Percentiles rank a stretch among this genome's conserved stretches.
Conservation (phyloP, 805 yeast species). For the Yarrowia porcina region DNA sequence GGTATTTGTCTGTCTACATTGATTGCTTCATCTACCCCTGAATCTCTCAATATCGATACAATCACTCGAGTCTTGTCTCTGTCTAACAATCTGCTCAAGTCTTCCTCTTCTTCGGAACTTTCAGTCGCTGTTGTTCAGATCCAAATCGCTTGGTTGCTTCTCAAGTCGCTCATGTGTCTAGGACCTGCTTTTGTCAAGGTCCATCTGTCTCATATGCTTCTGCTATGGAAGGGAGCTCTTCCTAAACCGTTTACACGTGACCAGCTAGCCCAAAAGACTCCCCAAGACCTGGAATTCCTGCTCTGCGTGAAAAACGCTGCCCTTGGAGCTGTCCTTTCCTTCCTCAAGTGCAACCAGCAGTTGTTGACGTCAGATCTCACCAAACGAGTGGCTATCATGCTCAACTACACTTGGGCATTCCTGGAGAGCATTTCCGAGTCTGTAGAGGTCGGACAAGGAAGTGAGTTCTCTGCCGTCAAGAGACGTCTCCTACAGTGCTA, state of each 20-base stretch:
- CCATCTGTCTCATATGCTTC: slow-evolving; percentile 56
- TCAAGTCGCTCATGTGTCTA: slow-evolving; percentile 61
- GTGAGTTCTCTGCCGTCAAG: neutral
- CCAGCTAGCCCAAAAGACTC: slow-evolving; percentile 40
- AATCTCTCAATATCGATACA: slow-evolving; percentile 43
- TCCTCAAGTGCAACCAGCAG: slow-evolving; percentile 42
- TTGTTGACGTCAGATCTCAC: slow-evolving; percentile 45
- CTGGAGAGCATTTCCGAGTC: slow-evolving; percentile 33
- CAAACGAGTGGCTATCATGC: slow-evolving; percentile 47
- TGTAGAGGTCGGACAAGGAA: slow-evolving; percentile 31
- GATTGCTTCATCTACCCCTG: slow-evolving; percentile 32
- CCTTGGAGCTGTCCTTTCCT: slow-evolving; percentile 54
- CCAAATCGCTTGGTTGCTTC: slow-evolving; percentile 58
- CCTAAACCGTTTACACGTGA: slow-evolving; percentile 45
- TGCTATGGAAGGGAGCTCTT: slow-evolving; percentile 61
- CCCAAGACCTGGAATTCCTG: slow-evolving; percentile 40
- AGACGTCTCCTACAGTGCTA: slow-evolving; percentile 43
- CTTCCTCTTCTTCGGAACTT: slow-evolving; percentile 45
- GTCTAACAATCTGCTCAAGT: slow-evolving; percentile 42
- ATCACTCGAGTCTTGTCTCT: slow-evolving; percentile 41
- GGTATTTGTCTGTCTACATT: slow-evolving; percentile 35
- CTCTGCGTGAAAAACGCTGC: slow-evolving; percentile 57
- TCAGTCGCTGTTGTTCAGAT: slow-evolving; percentile 40
- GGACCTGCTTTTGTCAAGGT: slow-evolving; percentile 53
- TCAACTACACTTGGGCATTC: slow-evolving; percentile 44